A percentile compares a stretch with the other conserved stretches of the same genome.
phyloP scores from a whole-genome alignment of 345 rosid genomes.

The Eucalyptus victrix region DNA sequence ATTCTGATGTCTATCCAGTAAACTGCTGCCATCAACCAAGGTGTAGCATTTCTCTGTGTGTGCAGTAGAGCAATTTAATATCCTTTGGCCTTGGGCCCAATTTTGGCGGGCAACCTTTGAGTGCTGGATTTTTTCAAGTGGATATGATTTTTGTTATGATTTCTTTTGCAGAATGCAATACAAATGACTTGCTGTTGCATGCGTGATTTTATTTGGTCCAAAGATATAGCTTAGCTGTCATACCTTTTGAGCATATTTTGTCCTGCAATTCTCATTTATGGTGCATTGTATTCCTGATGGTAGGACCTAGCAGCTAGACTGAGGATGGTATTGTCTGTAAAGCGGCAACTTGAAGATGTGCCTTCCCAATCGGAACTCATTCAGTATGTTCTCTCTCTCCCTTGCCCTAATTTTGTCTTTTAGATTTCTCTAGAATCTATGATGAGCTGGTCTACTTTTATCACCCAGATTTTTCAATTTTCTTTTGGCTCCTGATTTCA shows the following conservation, averaged over 20 bases:
- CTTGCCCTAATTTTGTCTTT: not conserved
- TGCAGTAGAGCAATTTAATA: not conserved
- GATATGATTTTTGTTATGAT: not conserved
- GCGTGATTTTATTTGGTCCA: not conserved
- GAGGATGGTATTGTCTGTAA: constrained; percentile 43
- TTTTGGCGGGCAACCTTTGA: not conserved
- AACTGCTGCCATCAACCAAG: not conserved
- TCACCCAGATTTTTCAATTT: not conserved
- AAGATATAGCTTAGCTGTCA: not conserved
- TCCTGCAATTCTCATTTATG: not conserved
- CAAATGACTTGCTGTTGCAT: not conserved
- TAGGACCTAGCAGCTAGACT: constrained; percentile 64
- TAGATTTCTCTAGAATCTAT: not conserved
- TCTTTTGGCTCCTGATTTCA: not conserved
- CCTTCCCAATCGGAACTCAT: constrained; percentile 69
- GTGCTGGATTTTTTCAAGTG: not conserved
- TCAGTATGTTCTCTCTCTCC: constrained; percentile 43
- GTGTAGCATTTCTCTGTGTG: not conserved
- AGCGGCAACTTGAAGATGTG: constrained; percentile 52
- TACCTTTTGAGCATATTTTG: not conserved
- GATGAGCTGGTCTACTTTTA: not conserved
- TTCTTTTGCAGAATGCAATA: not conserved
- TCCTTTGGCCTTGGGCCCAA: not conserved
- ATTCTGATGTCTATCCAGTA: not conserved
- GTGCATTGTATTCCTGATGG: not conserved